Evolutionary conservation across 1,284 basidiomycete species (phyloP), one percentile per base, ranked within the genome.

Genomic region (Ceratobasidium sp.): DNA sequence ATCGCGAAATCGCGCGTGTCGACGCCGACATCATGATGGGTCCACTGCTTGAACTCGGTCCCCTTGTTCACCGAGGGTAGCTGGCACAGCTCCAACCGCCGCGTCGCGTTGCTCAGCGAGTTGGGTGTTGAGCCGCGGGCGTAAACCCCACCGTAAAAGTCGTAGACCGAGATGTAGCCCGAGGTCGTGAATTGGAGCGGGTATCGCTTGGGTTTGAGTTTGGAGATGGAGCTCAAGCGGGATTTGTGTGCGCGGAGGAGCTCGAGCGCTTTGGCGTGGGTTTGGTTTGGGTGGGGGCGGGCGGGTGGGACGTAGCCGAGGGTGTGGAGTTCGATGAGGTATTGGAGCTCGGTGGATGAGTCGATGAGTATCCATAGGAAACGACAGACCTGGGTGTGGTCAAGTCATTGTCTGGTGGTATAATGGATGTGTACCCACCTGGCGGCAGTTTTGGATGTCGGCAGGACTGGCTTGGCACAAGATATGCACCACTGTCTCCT

Each of bases 81-180:
- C 46, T 51, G 69, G n/a, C 53, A 53, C 21, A 71, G 21, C 21
- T 71, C 56, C 18, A 71, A 11, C 6, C 69, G 33, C 18, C 69
- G 44, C 1, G 69, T 71, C 11, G 23, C 12, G 4, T 28, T 36
- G n/a, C 58, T 33, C 4, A 53, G 30, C 16, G 56, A 40, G 18
- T 28, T 30, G 25, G 23, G 16, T 8, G 60, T 30, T 18, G 58
- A 60, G 12, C 69, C 69, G 2, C 69, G 69, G 8, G 46, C 69
- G 33, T 71, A 71, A 18, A 51, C 14, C 3, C 69, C 69, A n/a
- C 69, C 69, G 46, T 60, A 49, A 48, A 61, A 71, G 25, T 71
- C 69, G 30, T 71, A 71, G 9, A 58, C 61, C 21, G 46, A 49
- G 11, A 25, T 70, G 12, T 14, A 44, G 23, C 56, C 56, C 2